Evolutionary conservation across 2,329 filamentous ascomycete species (phyloP), one percentile per base, ranked within the genome.

Genomic region (Monilinia vaccinii-corymbosi): DNA sequence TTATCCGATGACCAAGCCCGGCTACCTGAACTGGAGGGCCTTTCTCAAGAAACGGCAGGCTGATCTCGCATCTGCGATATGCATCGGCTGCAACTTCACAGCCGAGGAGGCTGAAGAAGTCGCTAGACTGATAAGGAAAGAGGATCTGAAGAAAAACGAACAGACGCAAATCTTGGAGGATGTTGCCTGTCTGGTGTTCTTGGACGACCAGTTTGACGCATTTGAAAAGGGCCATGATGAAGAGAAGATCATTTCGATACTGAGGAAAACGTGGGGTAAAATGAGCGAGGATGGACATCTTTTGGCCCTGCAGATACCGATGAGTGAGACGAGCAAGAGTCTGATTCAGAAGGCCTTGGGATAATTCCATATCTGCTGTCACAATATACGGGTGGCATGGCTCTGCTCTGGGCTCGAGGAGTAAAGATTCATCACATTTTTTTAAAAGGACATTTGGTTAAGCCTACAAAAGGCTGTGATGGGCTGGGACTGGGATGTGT

Each of bases 181-280:
- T 74, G 88, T 91, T 49, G 91, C 91, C 3, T 95, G 90, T 71
- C 75, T 96, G 59, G 90, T 95, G 32, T 96, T 96, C 71, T 75
- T 96, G 65, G 90, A 94, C 71, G 89, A 93, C 71, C 88, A 94
- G 71, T 88, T 95, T 64, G 90, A 92, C 68, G 82, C 81, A 55
- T 96, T 94, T 73, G 87, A 90, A 77, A 79, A 73, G 66, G 88
- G 92, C 32, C 80, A 85, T 58, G 87, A 91, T 69, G 88, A 93
- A 74, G 86, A 84, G 55, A 95, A 94, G 79, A 84, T 91, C 62
- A 71, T 93, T 23, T 76, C 75, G 21, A 89, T 91, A 65, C 71
- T 91, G 71, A 76, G 76, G 66, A 90, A 90, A 80, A 89, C 87
- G 16, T 90, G 87, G 87, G 83, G 69, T 51, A 91, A 91, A 77